phyloP scores from a whole-genome alignment of 2,329 filamentous ascomycete species.

The Pseudopyrenochaeta lycopersici region DNA sequence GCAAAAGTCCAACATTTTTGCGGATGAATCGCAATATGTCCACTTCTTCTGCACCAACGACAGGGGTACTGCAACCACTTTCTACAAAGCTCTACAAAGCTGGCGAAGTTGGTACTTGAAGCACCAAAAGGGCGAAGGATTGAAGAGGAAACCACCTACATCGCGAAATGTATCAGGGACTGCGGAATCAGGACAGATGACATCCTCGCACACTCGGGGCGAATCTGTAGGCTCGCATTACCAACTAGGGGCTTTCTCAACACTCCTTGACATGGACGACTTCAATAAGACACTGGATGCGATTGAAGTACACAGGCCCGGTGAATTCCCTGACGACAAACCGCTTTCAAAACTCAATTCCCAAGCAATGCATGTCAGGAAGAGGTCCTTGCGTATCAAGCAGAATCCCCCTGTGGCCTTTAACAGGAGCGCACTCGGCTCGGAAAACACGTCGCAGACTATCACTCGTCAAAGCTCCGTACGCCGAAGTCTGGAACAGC shows the following conservation, averaged over 20 bases:
- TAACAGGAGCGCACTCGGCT: conserved; percentile 24
- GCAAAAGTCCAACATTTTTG: conserved; percentile 84
- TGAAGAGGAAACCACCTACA: conserved; percentile 49
- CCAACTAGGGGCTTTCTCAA: conserved; percentile 72
- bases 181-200: conserved; percentile 18
- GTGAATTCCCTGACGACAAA: conserved; percentile 38
- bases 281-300: conserved; percentile 59
- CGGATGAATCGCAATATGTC: conserved; percentile 84
- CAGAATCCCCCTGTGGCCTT: conserved; percentile 47
- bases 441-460: conserved; percentile 25
- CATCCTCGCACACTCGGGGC: conserved; percentile 37
- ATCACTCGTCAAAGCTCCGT: conserved; percentile 27
- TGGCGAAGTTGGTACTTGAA: conserved; percentile 96
- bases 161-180: conserved; percentile 28
- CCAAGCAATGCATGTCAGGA: conserved; percentile 44
- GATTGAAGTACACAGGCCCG: conserved; percentile 31
- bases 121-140: conserved; percentile 70
- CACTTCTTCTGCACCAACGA: conserved; percentile 92
- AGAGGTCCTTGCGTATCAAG: conserved; percentile 49
- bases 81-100: conserved; percentile 74
- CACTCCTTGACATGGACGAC: conserved; percentile 70
- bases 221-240: conserved; percentile 62
- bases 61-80: conserved; percentile 69
- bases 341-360: conserved; percentile 34
- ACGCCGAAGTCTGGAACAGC: conserved; percentile 30